Percentiles rank a stretch among this genome's conserved stretches.
phyloP scores from a whole-genome alignment of 2,329 filamentous ascomycete genomes.

The Cladophialophora bantiana region DNA sequence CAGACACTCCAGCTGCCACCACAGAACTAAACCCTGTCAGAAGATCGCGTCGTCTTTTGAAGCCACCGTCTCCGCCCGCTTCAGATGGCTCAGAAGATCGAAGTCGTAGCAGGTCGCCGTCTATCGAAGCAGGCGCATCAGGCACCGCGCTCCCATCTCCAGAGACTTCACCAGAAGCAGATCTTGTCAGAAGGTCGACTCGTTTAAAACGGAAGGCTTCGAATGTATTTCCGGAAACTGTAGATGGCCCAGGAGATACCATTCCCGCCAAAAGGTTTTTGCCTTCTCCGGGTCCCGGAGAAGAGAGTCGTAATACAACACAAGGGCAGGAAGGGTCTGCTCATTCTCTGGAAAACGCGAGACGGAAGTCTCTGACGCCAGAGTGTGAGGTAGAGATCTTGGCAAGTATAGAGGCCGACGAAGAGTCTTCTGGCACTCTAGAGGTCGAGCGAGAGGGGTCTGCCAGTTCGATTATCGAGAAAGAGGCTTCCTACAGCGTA shows the following conservation, averaged over 20 bases:
- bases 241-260: background rate
- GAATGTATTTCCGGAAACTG: background rate
- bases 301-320: background rate
- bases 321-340: background rate
- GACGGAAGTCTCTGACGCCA: background rate
- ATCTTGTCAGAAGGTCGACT: background rate
- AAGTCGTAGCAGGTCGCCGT: background rate
- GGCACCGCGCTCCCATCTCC: background rate
- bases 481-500: background rate
- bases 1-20: background rate
- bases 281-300: background rate
- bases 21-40: background rate
- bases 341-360: background rate
- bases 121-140: background rate
- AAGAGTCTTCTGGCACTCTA: background rate
- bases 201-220: background rate
- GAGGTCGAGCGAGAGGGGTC: background rate
- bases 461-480: background rate
- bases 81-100: background rate
- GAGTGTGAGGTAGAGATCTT: background rate
- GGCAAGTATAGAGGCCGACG: background rate
- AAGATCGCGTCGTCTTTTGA: background rate
- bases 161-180: background rate
- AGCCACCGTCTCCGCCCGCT: background rate
- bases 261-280: background rate